phyloP scores from a whole-genome alignment of 163 green algal species.

The Chlamydomonas reinhardtii region DNA sequence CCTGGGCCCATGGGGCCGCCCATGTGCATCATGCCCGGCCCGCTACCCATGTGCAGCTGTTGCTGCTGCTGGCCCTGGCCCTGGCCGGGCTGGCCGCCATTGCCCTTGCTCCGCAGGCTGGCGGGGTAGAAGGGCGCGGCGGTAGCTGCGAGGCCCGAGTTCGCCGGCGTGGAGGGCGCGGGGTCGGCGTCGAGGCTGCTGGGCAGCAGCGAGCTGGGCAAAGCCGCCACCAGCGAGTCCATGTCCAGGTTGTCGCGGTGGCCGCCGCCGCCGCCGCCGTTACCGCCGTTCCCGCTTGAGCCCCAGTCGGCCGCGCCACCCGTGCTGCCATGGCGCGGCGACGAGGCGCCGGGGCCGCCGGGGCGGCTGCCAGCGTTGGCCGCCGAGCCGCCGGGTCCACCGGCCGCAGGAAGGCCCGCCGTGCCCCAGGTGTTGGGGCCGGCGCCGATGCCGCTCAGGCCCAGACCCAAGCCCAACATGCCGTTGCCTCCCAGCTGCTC shows the following conservation, averaged over 20 bases:
- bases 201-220: constrained; percentile 33
- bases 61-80: background rate
- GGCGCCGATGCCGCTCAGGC: constrained; percentile 22
- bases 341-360: background rate
- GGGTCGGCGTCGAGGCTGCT: constrained; percentile 28
- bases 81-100: background rate
- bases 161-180: background rate
- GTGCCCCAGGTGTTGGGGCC: constrained; percentile 41
- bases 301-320: background rate
- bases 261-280: background rate
- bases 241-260: background rate
- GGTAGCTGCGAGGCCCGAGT: constrained; percentile 30
- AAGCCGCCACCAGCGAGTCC: constrained; percentile 25
- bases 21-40: background rate
- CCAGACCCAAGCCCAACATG: constrained; percentile 42
- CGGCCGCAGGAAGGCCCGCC: background rate
- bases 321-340: background rate
- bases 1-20: background rate
- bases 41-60: background rate
- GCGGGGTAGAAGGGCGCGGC: constrained; percentile 43
- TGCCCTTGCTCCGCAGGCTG: constrained; percentile 20
- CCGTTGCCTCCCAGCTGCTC: constrained; percentile 10
- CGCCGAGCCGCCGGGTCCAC: background rate
- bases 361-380: background rate
- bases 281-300: background rate